Conservation (phyloP, 208 protist species). For the Angomonas deanei region DNA sequence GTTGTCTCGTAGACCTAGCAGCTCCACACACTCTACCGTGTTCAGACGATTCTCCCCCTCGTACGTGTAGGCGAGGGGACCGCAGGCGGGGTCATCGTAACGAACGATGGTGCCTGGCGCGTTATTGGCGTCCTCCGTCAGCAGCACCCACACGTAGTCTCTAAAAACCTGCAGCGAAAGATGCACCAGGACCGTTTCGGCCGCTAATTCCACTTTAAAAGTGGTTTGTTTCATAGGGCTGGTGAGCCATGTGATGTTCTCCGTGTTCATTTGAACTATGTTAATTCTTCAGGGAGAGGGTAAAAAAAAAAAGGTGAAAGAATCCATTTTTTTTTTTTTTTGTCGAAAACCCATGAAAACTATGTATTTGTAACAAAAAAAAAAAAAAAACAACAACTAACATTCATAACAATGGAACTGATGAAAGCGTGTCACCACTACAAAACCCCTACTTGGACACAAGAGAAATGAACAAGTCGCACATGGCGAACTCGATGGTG, state of each 20-base stretch:
- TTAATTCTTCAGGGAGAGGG: not conserved
- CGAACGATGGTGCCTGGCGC: slow-evolving; percentile 66
- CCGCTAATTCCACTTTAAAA: slow-evolving; percentile 4
- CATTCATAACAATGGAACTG: not conserved
- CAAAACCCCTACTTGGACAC: not conserved
- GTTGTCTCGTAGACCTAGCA: slow-evolving; percentile 75
- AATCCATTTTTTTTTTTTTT: slow-evolving; percentile 9
- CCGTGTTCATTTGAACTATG: not conserved
- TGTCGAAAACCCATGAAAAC: no score
- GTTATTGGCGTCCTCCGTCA: slow-evolving; percentile 64
- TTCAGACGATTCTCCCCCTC: slow-evolving; percentile 20
- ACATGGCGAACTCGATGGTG: slow-evolving; percentile 51
- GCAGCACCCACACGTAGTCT: slow-evolving; percentile 58
- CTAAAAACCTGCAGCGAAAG: slow-evolving; percentile 57
- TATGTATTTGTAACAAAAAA: no score
- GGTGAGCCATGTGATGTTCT: slow-evolving; percentile 5
- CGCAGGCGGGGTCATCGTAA: slow-evolving; percentile 20
- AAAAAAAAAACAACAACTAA: not conserved
- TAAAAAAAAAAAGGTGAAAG: slow-evolving; percentile 6
- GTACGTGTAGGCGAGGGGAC: slow-evolving; percentile 23
- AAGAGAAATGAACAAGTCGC: slow-evolving; percentile 39
- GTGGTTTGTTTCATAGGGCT: slow-evolving; percentile 16
- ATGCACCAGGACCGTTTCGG: slow-evolving; percentile 20
- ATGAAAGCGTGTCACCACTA: no score
- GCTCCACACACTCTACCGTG: slow-evolving; percentile 38